Evolutionary conservation across 371 early-diverging fungal species (phyloP).

Genomic region (Catenaria anguillulae): DNA sequence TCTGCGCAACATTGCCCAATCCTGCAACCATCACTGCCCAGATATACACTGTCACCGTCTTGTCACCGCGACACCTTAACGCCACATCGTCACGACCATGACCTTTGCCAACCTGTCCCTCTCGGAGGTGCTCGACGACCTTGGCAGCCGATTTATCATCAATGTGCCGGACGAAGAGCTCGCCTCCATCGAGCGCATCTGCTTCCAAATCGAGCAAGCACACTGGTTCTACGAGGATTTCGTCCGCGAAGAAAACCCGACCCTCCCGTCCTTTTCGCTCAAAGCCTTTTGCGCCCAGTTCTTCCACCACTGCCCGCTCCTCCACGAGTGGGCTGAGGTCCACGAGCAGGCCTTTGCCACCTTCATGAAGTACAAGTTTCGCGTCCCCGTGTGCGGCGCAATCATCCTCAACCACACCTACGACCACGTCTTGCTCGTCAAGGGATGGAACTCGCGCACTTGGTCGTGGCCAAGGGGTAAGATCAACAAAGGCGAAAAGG

Average conservation of each 20-base stretch:
- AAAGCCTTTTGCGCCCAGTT: conserved; percentile 68
- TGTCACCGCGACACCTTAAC: no score
- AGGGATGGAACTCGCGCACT: conserved; percentile 72
- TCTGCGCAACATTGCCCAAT: no score
- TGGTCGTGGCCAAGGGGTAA: conserved; percentile 99
- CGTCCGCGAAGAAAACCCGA: conserved; percentile 64
- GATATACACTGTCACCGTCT: no score
- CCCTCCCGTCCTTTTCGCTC: conserved; percentile 57
- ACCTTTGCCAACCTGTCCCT: conserved; percentile 52
- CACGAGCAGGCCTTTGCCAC: conserved; percentile 72
- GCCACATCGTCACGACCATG: no score
- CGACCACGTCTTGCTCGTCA: conserved; percentile 74
- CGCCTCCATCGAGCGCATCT: conserved; percentile 76
- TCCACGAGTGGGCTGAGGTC: conserved; percentile 70
- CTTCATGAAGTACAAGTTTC: conserved; percentile 91
- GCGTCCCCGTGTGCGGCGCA: conserved; percentile 98
- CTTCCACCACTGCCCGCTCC: conserved; percentile 74
- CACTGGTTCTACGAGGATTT: conserved; percentile 99
- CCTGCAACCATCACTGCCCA: no score
- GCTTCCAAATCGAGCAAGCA: conserved; percentile 98
- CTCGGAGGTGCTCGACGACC: conserved; percentile 65
- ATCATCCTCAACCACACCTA: conserved; percentile 76
- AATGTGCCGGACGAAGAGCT: conserved; percentile 89
- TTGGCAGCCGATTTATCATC: conserved; percentile 92
- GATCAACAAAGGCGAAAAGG: conserved; percentile 90